phyloP scores from a whole-genome alignment of 371 early-diverging fungal genomes.

The Capniomyces stellatus region DNA sequence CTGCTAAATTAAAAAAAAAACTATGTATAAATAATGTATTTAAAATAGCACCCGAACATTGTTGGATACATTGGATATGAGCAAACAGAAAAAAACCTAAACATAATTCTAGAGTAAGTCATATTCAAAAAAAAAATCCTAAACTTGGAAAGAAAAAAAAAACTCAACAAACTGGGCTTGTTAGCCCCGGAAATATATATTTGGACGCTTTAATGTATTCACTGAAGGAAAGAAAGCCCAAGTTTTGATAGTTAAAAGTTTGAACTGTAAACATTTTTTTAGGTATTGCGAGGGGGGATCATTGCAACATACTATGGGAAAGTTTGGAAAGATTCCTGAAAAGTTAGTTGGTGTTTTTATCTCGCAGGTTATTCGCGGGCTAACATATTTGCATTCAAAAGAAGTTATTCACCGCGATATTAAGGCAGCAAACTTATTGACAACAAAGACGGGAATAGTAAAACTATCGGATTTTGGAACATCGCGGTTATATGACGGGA shows the following conservation, averaged over 20 bases:
- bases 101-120: constrained; percentile 64
- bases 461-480: constrained; percentile 86
- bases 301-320: constrained; percentile 52
- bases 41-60: constrained; percentile 67
- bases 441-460: constrained; percentile 57
- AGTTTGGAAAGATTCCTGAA: constrained; percentile 71
- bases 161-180: too few species aligned
- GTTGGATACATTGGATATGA: constrained; percentile 56
- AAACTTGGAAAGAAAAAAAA: too few species aligned
- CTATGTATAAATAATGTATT: too few species aligned
- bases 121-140: too few species aligned
- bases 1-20: too few species aligned
- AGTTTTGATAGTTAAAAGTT: too few species aligned
- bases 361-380: constrained; percentile 56
- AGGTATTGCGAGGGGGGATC: constrained; percentile 74
- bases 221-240: too few species aligned
- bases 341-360: constrained; percentile 58
- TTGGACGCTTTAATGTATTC: too few species aligned
- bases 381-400: constrained; percentile 67
- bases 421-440: constrained; percentile 69
- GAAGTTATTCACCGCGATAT: constrained; percentile 85
- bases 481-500: constrained; percentile 42
- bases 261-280: too few species aligned
- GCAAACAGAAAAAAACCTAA: constrained; percentile 37
- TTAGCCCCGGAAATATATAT: too few species aligned